phyloP scores from a whole-genome alignment of 345 rosid genomes.

The Geranium brycei region DNA sequence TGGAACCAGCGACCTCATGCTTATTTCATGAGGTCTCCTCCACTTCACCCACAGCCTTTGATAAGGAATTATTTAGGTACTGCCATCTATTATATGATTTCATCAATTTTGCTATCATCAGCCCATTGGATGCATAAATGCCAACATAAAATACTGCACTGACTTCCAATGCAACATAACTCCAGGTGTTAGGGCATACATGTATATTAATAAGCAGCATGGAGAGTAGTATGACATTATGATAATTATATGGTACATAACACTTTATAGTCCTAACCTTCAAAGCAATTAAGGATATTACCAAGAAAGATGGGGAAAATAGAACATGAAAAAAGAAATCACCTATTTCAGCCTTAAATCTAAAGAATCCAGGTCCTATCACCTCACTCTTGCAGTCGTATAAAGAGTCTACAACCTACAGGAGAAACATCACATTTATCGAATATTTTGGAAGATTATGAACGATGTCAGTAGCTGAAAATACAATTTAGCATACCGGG shows the following conservation, averaged over 20 bases:
- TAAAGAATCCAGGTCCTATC: slow-evolving; percentile 95
- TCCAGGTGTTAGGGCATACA: too few species aligned
- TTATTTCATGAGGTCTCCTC: too few species aligned
- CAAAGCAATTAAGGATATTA: too few species aligned
- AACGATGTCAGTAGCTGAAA: neutral
- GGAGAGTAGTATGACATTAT: neutral
- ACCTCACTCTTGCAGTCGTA: slow-evolving; percentile 99
- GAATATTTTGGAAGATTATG: neutral
- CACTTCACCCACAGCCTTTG: too few species aligned
- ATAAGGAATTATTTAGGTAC: too few species aligned
- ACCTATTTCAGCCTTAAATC: slow-evolving; percentile 99
- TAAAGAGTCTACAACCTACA: slow-evolving; percentile 82
- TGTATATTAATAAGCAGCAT: too few species aligned
- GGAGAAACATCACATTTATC: slow-evolving; percentile 8
- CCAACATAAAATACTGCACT: too few species aligned
- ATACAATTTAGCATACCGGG: slow-evolving; percentile 36
- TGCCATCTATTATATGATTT: too few species aligned
- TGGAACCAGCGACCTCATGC: too few species aligned
- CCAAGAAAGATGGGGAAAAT: neutral
- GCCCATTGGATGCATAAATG: too few species aligned
- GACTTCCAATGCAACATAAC: too few species aligned
- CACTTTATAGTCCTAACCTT: neutral
- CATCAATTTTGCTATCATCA: too few species aligned
- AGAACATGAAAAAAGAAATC: slow-evolving; percentile 2
- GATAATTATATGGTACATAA: neutral